A percentile compares a stretch with the other conserved stretches of the same genome.
These are phyloP conservation scores for Nadsonia commutata DNA, from an alignment of 1,139 yeast genomes.

Conservation along the genomic window DNA sequence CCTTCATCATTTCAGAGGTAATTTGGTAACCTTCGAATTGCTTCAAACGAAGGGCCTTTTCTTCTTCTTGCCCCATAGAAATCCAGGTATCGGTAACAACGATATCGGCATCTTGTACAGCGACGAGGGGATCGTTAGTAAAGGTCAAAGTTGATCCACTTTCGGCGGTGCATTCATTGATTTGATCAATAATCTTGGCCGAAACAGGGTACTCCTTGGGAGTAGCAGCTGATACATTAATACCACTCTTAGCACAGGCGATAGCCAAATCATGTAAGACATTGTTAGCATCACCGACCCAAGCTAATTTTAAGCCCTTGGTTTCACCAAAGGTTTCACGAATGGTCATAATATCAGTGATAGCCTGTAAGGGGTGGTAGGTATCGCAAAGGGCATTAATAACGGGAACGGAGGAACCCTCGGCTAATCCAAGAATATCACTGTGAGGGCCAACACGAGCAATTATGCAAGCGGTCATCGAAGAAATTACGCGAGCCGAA, in stretches of 20 bases:
- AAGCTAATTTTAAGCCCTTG: conserved; percentile 62
- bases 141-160: conserved; percentile 41
- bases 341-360: conserved; percentile 77
- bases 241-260: conserved; percentile 77
- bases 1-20: conserved; percentile 43
- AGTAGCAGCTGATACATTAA: conserved; percentile 68
- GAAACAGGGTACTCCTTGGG: conserved; percentile 62
- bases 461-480: conserved; percentile 89
- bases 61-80: conserved; percentile 93
- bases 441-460: conserved; percentile 86
- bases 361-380: conserved; percentile 91
- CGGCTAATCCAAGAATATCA: conserved; percentile 63
- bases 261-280: conserved; percentile 90
- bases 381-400: conserved; percentile 87
- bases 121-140: conserved; percentile 59
- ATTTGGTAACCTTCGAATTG: conserved; percentile 84
- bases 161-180: conserved; percentile 39
- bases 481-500: conserved; percentile 74
- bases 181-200: conserved; percentile 38
- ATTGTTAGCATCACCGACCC: conserved; percentile 96
- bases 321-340: conserved; percentile 52
- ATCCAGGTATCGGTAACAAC: conserved; percentile 96
- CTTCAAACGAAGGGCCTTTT: conserved; percentile 52
- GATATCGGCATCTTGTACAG: conserved; percentile 61
- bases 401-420: conserved; percentile 64